Conservation (phyloP, 805 yeast genomes). For the Alloascoidea hylecoeti region DNA sequence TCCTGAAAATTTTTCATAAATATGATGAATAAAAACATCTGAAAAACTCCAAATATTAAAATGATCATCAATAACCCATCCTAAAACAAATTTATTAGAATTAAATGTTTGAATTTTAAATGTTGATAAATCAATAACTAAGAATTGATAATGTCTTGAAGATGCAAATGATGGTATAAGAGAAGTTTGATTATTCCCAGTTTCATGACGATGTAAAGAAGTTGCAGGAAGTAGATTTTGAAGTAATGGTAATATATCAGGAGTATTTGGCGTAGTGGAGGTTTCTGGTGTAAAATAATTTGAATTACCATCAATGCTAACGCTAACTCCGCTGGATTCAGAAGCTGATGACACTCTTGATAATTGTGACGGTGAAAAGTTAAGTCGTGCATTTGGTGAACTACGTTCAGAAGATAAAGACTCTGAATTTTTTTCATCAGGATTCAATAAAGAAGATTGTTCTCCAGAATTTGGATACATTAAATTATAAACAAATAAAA, state of each 20-base stretch:
- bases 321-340: background rate
- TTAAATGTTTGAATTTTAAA: background rate
- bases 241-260: no score
- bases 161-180: background rate
- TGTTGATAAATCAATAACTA: background rate
- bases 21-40: background rate
- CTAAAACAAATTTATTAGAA: background rate
- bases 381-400: no score
- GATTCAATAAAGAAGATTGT: background rate
- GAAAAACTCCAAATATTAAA: constrained; percentile 1
- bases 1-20: background rate
- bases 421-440: background rate
- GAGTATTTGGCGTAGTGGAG: background rate
- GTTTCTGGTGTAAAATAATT: background rate
- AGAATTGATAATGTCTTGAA: background rate
- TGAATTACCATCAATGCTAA: background rate
- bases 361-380: no score
- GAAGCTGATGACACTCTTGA: no score
- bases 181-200: background rate
- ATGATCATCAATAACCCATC: background rate
- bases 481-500: background rate
- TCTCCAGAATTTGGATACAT: background rate
- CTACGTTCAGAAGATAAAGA: background rate
- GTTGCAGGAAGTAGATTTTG: no score
- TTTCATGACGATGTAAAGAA: no score